Conservation (phyloP, 2,329 filamentous ascomycete genomes). For the Stachybotrys elegans region DNA sequence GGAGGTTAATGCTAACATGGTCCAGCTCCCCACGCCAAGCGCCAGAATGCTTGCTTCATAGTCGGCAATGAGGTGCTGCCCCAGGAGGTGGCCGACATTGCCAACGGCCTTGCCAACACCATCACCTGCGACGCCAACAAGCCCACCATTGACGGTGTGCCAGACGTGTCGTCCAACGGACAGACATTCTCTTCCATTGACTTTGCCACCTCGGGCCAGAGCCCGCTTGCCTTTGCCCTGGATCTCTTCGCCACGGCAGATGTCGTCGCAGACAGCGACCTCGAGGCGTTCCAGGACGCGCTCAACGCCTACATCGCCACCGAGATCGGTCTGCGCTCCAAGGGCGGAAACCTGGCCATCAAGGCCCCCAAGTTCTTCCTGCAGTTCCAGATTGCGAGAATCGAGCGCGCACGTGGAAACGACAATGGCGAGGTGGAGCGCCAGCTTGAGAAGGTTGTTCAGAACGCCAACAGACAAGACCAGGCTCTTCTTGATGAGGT, state of each 20-base stretch:
- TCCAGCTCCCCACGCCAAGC: conserved; percentile 9
- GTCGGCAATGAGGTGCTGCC: conserved; percentile 46
- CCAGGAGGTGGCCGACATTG: conserved; percentile 39
- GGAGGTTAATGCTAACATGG: no score
- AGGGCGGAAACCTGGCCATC: conserved; percentile 47
- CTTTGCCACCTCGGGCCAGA: conserved; percentile 44
- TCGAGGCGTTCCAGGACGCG: conserved; percentile 45
- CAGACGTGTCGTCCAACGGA: conserved; percentile 48
- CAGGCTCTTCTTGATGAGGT: conserved; percentile 48
- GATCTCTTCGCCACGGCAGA: conserved; percentile 45
- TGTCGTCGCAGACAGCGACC: conserved; percentile 42
- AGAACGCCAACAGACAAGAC: conserved; percentile 46
- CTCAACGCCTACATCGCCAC: conserved; percentile 55
- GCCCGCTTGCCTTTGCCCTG: conserved; percentile 50
- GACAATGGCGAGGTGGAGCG: conserved; percentile 51
- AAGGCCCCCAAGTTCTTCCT: conserved; percentile 62
- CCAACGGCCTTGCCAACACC: conserved; percentile 31
- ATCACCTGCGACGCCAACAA: conserved; percentile 44
- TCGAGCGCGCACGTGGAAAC: conserved; percentile 54
- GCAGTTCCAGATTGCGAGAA: conserved; percentile 52
- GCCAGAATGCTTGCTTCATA: conserved; percentile 46
- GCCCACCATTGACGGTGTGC: conserved; percentile 48
- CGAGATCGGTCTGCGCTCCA: conserved; percentile 52
- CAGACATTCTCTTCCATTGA: conserved; percentile 50
- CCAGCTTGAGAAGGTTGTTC: conserved; percentile 51